These are phyloP conservation scores for Leccinum longicurvipes DNA, from an alignment of 768 basidiomycete species.

Conservation along the genomic window DNA sequence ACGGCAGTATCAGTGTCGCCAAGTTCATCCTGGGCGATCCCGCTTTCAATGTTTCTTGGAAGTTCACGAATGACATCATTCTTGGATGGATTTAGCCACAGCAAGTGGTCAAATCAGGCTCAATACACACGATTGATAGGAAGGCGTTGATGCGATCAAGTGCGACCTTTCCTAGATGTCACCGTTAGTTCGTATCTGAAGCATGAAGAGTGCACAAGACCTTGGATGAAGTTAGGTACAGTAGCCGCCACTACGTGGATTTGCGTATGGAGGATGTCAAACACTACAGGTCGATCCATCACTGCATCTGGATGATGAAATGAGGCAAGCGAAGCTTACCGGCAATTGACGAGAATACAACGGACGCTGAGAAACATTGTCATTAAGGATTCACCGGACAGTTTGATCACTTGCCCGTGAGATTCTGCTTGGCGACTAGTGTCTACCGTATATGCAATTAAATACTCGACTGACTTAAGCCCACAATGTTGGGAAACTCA, in stretches of 20 bases:
- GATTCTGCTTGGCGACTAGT: slow-evolving; percentile 1
- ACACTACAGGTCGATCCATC: neutral
- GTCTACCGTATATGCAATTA: neutral
- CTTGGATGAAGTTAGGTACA: slow-evolving; percentile 7
- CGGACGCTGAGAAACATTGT: slow-evolving; percentile 2
- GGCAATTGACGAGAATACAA: slow-evolving; percentile 8
- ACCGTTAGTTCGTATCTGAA: neutral
- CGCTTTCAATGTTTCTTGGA: neutral
- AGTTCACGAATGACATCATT: neutral
- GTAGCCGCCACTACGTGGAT: neutral
- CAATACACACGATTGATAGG: neutral
- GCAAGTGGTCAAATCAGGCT: neutral
- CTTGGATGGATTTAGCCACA: neutral
- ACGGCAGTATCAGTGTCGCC: neutral
- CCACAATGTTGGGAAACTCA: slow-evolving; percentile 31
- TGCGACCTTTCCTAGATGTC: slow-evolving; percentile 14
- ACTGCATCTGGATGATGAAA: neutral
- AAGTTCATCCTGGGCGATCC: neutral
- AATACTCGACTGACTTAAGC: neutral
- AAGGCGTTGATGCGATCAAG: slow-evolving; percentile 10
- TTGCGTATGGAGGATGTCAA: slow-evolving; percentile 1
- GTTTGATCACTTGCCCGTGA: slow-evolving; percentile 4
- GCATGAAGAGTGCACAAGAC: slow-evolving; percentile 24
- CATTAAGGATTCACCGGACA: neutral
- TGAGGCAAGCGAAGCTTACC: neutral